A percentile compares a stretch with the other conserved stretches of the same genome.
phyloP scores from a whole-genome alignment of 352 stramenopile species.

The Pythium aristosporum region DNA sequence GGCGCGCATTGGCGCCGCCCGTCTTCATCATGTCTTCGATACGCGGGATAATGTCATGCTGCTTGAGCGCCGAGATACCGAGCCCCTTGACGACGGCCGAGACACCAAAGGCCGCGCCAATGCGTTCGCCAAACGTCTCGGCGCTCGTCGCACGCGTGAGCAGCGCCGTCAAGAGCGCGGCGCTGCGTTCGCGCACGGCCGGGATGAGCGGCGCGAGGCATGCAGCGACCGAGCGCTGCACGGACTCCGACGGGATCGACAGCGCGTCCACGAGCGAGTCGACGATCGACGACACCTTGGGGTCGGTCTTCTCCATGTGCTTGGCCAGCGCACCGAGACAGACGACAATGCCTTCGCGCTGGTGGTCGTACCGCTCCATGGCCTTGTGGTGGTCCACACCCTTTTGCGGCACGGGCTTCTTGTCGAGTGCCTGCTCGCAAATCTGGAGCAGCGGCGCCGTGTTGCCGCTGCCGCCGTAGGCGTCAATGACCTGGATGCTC shows the following conservation, averaged over 20 bases:
- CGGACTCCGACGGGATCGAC: constrained; percentile 90
- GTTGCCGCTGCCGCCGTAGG: constrained; percentile 62
- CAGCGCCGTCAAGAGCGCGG: constrained; percentile 71
- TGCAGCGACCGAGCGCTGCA: constrained; percentile 90
- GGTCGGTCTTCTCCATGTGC: constrained; percentile 88
- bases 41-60: constrained; percentile 95
- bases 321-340: constrained; percentile 88
- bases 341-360: constrained; percentile 89
- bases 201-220: constrained; percentile 90
- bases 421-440: constrained; percentile 76
- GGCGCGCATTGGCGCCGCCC: constrained; percentile 72
- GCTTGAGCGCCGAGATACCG: constrained; percentile 97
- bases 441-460: constrained; percentile 65
- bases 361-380: constrained; percentile 77
- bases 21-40: constrained; percentile 84
- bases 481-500: constrained; percentile 74
- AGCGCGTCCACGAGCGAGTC: constrained; percentile 87
- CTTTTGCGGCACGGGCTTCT: constrained; percentile 50
- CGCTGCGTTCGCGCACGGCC: constrained; percentile 73
- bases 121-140: constrained; percentile 86
- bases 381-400: constrained; percentile 34
- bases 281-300: constrained; percentile 88
- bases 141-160: constrained; percentile 67
- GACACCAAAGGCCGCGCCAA: constrained; percentile 96
- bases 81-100: constrained; percentile 99